Percentiles rank a stretch among this genome's conserved stretches.
Evolutionary conservation across 176 grass and related monocot genomes (phyloP).

Genomic region (Puccinellia tenuiflora): DNA sequence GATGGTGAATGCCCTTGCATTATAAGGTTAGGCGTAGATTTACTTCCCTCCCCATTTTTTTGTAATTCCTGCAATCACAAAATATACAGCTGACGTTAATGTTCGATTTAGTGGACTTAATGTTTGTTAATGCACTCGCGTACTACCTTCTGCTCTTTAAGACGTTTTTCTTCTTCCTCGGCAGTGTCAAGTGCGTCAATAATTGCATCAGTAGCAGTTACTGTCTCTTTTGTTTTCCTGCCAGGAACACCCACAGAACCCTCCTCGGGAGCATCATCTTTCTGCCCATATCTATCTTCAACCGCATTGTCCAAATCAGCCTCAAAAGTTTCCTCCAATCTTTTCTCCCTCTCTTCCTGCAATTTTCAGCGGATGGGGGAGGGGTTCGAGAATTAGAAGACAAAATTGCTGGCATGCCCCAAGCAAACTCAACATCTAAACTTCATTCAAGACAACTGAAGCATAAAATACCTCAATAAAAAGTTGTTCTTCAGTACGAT

Average conservation of each 20-base stretch:
- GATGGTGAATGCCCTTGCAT: conserved; percentile 82
- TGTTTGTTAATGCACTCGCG: background rate
- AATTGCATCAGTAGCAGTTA: conserved; percentile 78
- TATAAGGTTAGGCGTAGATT: conserved; percentile 68
- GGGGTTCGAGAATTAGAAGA: background rate
- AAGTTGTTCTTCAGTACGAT: conserved; percentile 93
- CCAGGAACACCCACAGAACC: conserved; percentile 81
- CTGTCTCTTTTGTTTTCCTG: conserved; percentile 86
- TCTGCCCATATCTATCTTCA: conserved; percentile 72
- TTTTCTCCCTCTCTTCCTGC: too few species aligned
- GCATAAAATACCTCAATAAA: conserved; percentile 65
- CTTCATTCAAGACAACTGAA: background rate
- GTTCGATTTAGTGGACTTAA: background rate
- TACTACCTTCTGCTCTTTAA: conserved; percentile 63
- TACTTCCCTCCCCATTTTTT: conserved; percentile 41
- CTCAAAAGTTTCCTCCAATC: conserved; percentile 26
- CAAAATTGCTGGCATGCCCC: background rate
- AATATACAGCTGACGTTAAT: background rate
- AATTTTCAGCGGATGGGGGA: too few species aligned
- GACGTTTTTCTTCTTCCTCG: conserved; percentile 76
- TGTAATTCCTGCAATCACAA: conserved; percentile 57
- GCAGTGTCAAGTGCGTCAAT: conserved; percentile 88
- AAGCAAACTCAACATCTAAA: conserved; percentile 1
- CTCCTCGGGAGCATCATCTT: conserved; percentile 79
- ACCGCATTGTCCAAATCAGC: conserved; percentile 64